Evolutionary conservation across 2,329 filamentous ascomycete genomes (phyloP), one percentile per base, ranked within the genome.

Genomic region (Diaporthe sp.): DNA sequence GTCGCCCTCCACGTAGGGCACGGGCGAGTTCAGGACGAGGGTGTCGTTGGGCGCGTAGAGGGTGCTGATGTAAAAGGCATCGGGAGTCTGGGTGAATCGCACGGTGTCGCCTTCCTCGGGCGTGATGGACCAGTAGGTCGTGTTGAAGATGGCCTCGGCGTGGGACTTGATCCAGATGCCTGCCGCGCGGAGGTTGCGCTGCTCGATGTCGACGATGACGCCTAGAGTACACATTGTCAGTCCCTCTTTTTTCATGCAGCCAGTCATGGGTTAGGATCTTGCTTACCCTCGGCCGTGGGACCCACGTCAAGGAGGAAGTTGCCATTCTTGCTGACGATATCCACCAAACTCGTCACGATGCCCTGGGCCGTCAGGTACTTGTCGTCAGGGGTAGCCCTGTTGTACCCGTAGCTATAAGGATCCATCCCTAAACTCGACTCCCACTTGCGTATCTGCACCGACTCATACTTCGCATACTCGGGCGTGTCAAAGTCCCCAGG

Each of bases 111-210:
- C 85, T 65, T 88, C 87, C 22, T 85, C 82, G 0, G 88, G 84
- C 2, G 74, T 76, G 25, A 88, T 80, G 77, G 86, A 86, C 88
- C 88, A 90, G 79, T 89, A 90, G 1, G 86, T 90, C 6, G 90
- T 91, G 73, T 89, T 88, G 79, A 88, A 91, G 28, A 92, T 86
- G 2, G 89, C 89, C 79, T 91, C 89, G 2, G 75, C 86, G 79
- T 92, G 89, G 0, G 78, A 78, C 42, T 85, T 84, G 72, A 92
- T 90, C 90, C 90, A 92, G 1, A 70, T 77, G 0, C 90, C 90
- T 0, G 89, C 90, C 55, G 85, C 84, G 0, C 86, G 83, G 22
- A 92, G 80, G 77, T 87, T 85, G 0, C 83, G 80, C 46, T 85
- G 81, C 80, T 71, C 65, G 13, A 76, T 55, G 15, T 65, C 76